Evolutionary conservation across 2,329 filamentous ascomycete genomes (phyloP).

Genomic region (Cercospora citrullina): DNA sequence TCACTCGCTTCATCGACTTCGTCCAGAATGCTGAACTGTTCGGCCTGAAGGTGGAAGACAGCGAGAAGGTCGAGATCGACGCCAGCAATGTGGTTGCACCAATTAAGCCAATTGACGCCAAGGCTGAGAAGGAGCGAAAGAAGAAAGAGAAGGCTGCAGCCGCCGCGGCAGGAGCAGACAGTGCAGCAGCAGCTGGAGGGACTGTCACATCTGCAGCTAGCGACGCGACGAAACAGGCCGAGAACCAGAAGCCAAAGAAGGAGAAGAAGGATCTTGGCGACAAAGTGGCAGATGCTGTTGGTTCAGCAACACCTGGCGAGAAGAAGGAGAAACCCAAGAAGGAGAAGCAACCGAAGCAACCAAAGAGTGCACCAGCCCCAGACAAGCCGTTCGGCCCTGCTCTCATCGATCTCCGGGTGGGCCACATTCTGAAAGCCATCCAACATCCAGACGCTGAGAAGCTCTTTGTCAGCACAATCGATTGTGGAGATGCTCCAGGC

Average conservation of each 20-base stretch:
- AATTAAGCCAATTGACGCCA: constrained; percentile 84
- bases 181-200: constrained; percentile 49
- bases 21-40: constrained; percentile 82
- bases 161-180: constrained; percentile 54
- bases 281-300: constrained; percentile 51
- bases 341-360: constrained; percentile 77
- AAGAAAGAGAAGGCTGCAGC: constrained; percentile 87
- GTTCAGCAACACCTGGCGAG: constrained; percentile 46
- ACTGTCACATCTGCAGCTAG: constrained; percentile 45
- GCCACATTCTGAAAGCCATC: constrained; percentile 93
- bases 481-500: constrained; percentile 83
- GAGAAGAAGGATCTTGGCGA: constrained; percentile 50
- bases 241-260: constrained; percentile 39
- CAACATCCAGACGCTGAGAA: constrained; percentile 97
- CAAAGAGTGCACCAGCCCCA: constrained; percentile 58
- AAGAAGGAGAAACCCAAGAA: constrained; percentile 78
- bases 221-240: constrained; percentile 49
- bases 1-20: constrained; percentile 89
- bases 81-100: constrained; percentile 78
- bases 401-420: constrained; percentile 92
- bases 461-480: constrained; percentile 91
- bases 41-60: constrained; percentile 66
- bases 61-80: constrained; percentile 77
- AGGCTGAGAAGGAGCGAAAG: constrained; percentile 92
- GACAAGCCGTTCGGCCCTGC: constrained; percentile 77